These are phyloP conservation scores for Neoarthrinium moseri DNA, from an alignment of 2,329 filamentous ascomycete species.

Conservation along the genomic window DNA sequence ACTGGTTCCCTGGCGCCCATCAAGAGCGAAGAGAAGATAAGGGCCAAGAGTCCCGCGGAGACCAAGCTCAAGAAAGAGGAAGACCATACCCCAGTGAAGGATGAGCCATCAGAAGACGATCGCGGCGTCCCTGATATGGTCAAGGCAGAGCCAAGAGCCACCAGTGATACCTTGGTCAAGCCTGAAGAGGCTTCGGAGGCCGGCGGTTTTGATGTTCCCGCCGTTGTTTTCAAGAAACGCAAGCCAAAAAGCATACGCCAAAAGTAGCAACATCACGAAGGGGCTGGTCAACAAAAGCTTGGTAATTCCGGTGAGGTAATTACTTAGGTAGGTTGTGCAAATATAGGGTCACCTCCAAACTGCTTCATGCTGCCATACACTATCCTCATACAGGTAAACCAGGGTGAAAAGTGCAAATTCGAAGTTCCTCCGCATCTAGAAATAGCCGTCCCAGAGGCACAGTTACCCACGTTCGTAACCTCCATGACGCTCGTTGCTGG, in stretches of 20 bases:
- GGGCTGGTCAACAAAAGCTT: background rate
- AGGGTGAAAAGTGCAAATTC: no score
- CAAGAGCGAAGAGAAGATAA: conserved; percentile 31
- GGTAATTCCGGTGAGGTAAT: background rate
- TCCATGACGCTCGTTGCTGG: no score
- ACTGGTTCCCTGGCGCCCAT: conserved; percentile 32
- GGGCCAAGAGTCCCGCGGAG: conserved; percentile 15
- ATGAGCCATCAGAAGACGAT: conserved; percentile 34
- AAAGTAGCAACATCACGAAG: conserved; percentile 42
- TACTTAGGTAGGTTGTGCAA: background rate
- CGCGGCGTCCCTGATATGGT: conserved; percentile 13
- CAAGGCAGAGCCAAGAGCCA: conserved; percentile 28
- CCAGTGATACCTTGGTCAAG: conserved; percentile 14
- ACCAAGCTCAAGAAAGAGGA: conserved; percentile 28
- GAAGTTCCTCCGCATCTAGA: no score
- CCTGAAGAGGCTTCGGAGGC: conserved; percentile 16
- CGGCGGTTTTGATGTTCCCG: conserved; percentile 27
- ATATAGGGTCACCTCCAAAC: no score
- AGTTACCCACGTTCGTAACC: no score
- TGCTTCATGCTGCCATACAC: no score
- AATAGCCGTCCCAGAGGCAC: no score
- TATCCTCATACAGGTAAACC: no score
- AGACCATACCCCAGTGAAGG: conserved; percentile 34
- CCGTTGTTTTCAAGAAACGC: conserved; percentile 76
- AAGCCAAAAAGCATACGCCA: conserved; percentile 67